Percentiles rank a stretch among this genome's conserved stretches.
Conservation (phyloP, 2,329 filamentous ascomycete genomes). For the Paradendryphiella salina region DNA sequence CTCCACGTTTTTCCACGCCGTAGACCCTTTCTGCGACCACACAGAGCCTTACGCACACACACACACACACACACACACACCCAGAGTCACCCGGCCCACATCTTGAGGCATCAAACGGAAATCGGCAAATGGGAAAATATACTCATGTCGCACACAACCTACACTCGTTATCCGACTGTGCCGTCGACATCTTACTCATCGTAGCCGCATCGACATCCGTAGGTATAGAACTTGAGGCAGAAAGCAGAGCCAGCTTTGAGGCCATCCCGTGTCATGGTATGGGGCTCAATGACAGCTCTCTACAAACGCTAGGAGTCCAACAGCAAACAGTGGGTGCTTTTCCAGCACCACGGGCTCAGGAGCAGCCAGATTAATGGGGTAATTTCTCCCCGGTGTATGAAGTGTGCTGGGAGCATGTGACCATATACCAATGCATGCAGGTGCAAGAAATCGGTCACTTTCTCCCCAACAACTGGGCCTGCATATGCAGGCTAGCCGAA, state of each 20-base stretch:
- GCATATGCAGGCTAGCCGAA: constrained; percentile 20
- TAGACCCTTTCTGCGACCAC: constrained; percentile 13
- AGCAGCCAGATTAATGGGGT: background rate
- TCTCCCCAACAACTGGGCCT: constrained; percentile 6
- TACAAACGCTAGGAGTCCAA: background rate
- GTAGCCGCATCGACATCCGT: background rate
- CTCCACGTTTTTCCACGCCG: background rate
- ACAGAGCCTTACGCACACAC: constrained; percentile 12
- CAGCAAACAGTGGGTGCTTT: background rate
- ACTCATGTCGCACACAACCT: constrained; percentile 5
- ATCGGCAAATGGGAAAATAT: constrained; percentile 5
- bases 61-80: constrained; percentile 12
- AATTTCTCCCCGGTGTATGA: background rate
- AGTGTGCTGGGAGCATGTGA: constrained; percentile 20
- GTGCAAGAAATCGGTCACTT: constrained; percentile 10
- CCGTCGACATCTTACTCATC: constrained; percentile 1
- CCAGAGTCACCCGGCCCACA: background rate
- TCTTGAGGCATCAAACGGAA: background rate
- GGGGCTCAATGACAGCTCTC: background rate
- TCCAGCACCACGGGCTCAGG: background rate
- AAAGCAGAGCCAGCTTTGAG: background rate
- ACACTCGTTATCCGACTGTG: constrained; percentile 4
- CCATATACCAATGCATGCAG: constrained; percentile 20
- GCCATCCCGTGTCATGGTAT: background rate
- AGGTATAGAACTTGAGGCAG: background rate